A percentile compares a stretch with the other conserved stretches of the same genome.
Evolutionary conservation across 2,329 filamentous ascomycete genomes (phyloP).

Genomic region (Dryadomyces quercivorus): DNA sequence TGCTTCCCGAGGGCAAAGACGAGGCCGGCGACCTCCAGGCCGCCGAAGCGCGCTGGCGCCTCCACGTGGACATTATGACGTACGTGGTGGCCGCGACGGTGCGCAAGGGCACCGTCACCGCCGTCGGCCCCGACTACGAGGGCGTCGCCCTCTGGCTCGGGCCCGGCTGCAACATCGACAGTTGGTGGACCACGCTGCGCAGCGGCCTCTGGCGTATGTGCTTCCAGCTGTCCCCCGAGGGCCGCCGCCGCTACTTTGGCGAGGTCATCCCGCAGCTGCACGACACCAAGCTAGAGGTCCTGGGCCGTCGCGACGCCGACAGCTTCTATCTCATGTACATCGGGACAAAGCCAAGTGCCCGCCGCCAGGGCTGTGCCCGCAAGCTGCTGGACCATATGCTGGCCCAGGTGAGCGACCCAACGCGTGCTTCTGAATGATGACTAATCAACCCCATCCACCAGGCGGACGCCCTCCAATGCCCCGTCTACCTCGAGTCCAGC

Average conservation of each 20-base stretch:
- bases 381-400: constrained; percentile 62
- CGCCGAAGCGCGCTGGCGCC: constrained; percentile 58
- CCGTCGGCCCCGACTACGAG: constrained; percentile 64
- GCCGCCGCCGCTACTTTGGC: constrained; percentile 59
- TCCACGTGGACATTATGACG: constrained; percentile 66
- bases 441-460: constrained; percentile 15
- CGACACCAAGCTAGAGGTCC: constrained; percentile 55
- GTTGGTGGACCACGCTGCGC: constrained; percentile 57
- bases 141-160: constrained; percentile 73
- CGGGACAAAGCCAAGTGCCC: constrained; percentile 58
- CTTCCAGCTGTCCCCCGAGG: constrained; percentile 62
- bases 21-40: not conserved
- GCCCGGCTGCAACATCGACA: constrained; percentile 61
- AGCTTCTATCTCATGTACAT: constrained; percentile 79
- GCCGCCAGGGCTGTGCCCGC: constrained; percentile 60
- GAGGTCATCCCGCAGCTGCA: constrained; percentile 68
- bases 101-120: constrained; percentile 61
- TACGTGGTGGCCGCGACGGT: constrained; percentile 67
- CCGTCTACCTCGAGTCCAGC: constrained; percentile 71
- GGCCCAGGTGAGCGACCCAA: no score
- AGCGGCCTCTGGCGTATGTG: constrained; percentile 68
- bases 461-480: constrained; percentile 55
- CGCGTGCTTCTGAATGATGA: no score
- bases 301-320: constrained; percentile 40
- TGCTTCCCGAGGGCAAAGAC: constrained; percentile 30